Conservation (phyloP, 208 protist species). For the Leishmania aethiopica region DNA sequence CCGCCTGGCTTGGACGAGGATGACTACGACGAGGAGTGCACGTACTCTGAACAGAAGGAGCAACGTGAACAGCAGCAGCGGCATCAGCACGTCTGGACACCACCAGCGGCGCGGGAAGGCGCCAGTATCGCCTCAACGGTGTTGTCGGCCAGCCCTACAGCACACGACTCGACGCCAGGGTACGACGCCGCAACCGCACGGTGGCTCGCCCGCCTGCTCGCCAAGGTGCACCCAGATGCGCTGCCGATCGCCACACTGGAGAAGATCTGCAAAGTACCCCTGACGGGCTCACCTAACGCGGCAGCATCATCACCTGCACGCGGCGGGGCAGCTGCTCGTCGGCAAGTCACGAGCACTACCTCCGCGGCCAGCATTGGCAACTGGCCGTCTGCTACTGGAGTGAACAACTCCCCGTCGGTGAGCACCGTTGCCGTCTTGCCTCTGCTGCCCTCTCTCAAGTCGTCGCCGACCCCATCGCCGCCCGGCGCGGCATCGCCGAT, state of each 20-base stretch:
- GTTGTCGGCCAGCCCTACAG: neutral
- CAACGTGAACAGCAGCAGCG: slow-evolving; percentile 1
- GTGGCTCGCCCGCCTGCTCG: slow-evolving; percentile 40
- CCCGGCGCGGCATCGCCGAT: neutral
- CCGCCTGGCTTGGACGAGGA: slow-evolving; percentile 56
- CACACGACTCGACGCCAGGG: slow-evolving; percentile 11
- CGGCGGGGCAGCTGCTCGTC: neutral
- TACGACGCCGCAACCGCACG: slow-evolving; percentile 23
- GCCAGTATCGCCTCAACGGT: neutral
- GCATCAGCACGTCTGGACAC: neutral
- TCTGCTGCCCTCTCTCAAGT: slow-evolving; percentile 21
- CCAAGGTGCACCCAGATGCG: slow-evolving; percentile 52
- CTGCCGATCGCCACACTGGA: slow-evolving; percentile 46
- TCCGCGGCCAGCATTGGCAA: neutral
- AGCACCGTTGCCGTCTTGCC: neutral
- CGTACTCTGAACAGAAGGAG: slow-evolving; percentile 25
- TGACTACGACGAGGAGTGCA: slow-evolving; percentile 50
- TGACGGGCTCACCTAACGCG: neutral
- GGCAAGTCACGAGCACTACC: neutral
- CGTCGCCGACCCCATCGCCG: slow-evolving; percentile 14
- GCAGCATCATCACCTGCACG: neutral
- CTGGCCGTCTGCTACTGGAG: neutral
- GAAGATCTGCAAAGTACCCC: slow-evolving; percentile 24
- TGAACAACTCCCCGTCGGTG: neutral
- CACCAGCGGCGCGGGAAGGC: neutral